Conservation (phyloP, 352 stramenopile species). For the Phytopythium montanum region DNA sequence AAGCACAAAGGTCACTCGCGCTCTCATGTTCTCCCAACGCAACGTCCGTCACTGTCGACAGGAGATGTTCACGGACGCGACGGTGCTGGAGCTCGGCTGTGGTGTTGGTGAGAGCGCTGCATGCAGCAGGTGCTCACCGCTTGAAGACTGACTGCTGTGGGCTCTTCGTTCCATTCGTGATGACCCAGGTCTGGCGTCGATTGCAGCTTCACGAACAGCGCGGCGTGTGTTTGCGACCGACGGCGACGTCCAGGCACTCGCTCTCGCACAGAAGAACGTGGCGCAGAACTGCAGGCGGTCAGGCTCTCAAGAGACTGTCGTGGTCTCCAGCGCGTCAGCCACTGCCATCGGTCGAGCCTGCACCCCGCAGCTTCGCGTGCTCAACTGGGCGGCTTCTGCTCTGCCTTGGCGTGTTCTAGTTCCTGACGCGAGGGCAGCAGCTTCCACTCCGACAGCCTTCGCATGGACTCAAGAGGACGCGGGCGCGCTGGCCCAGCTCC, state of each 20-base stretch:
- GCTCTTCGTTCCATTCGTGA: conserved; percentile 1
- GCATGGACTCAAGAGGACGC: conserved; percentile 21
- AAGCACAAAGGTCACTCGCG: neutral
- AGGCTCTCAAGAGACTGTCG: conserved; percentile 17
- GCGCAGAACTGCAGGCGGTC: conserved; percentile 29
- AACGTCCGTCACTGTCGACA: conserved; percentile 7
- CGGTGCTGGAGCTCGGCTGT: conserved; percentile 50
- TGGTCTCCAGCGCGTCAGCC: no score
- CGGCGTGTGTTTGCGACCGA: conserved; percentile 46
- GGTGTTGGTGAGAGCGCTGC: conserved; percentile 36
- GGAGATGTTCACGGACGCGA: conserved; percentile 21
- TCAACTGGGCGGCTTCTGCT: neutral
- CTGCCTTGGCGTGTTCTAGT: neutral
- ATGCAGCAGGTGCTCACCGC: neutral
- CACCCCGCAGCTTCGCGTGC: neutral
- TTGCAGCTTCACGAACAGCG: conserved; percentile 32
- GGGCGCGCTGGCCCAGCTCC: conserved; percentile 11
- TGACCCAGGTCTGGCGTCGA: conserved; percentile 36
- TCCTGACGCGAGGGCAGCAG: neutral
- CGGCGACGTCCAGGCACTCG: conserved; percentile 28
- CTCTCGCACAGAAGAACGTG: conserved; percentile 32
- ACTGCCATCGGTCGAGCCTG: neutral
- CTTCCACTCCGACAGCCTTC: conserved; percentile 10
- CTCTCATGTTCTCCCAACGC: neutral
- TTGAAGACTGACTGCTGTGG: neutral